Evolutionary conservation across 352 stramenopile genomes (phyloP).

Genomic region (Vaucheria bursata): DNA sequence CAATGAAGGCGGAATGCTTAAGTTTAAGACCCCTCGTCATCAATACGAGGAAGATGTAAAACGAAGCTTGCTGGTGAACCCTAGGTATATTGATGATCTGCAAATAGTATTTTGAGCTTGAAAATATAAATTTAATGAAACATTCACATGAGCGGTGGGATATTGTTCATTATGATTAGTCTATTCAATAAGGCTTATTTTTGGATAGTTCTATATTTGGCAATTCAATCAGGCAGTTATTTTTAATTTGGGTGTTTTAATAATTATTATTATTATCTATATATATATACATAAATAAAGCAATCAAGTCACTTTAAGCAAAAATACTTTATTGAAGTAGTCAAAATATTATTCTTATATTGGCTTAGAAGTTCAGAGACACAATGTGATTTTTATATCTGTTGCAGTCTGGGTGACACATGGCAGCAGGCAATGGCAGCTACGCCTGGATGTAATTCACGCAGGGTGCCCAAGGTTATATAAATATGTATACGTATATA

Average conservation of each 20-base stretch:
- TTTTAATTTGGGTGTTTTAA: too few relatives aligned
- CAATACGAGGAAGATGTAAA: slow-evolving; percentile 7
- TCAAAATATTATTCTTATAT: not conserved
- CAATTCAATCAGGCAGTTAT: too few relatives aligned
- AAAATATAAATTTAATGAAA: not conserved
- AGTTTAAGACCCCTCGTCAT: slow-evolving; percentile 6
- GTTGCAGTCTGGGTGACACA: not conserved
- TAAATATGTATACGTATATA: too few relatives aligned
- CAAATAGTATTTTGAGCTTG: too few relatives aligned
- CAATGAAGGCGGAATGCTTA: not conserved
- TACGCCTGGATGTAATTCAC: not conserved
- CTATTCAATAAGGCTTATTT: not conserved
- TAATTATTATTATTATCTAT: too few relatives aligned
- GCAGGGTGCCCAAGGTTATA: slow-evolving; percentile 8
- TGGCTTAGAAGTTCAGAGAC: not conserved
- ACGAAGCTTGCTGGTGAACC: not conserved
- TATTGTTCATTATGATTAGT: not conserved
- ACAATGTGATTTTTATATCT: not conserved
- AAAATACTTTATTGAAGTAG: not conserved
- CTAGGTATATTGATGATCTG: too few relatives aligned
- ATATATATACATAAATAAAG: too few relatives aligned
- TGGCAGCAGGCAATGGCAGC: not conserved
- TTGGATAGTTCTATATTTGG: not conserved
- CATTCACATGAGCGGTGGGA: not conserved
- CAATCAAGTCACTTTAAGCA: too few relatives aligned